These are phyloP conservation scores for Alternaria atra DNA, from an alignment of 2,329 filamentous ascomycete genomes.

Conservation along the genomic window DNA sequence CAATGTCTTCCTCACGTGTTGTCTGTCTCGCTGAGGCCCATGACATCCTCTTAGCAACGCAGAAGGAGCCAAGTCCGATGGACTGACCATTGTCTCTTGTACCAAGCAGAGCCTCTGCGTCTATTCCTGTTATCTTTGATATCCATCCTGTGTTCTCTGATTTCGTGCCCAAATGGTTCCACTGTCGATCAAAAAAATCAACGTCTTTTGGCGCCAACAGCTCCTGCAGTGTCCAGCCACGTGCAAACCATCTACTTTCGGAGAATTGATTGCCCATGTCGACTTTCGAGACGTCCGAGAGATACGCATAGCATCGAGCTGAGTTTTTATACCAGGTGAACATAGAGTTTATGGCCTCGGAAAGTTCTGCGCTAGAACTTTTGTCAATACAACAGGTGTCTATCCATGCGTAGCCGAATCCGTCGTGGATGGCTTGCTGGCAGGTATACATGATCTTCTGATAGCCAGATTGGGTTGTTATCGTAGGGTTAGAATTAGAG, in stretches of 20 bases:
- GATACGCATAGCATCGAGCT: conserved; percentile 8
- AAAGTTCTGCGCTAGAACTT: conserved; percentile 10
- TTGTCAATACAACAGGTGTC: conserved; percentile 21
- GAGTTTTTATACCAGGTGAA: conserved; percentile 11
- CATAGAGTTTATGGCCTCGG: conserved; percentile 14
- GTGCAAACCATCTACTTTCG: conserved; percentile 7
- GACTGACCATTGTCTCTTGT: background rate
- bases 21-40: conserved; percentile 25
- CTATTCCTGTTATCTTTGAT: background rate
- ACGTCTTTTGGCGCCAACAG: background rate
- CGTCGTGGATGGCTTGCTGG: background rate
- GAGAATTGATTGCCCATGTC: background rate
- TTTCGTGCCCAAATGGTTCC: background rate
- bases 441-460: background rate
- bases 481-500: too few species aligned
- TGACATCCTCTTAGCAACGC: conserved; percentile 25
- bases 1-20: conserved; percentile 36
- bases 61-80: background rate
- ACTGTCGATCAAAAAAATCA: background rate
- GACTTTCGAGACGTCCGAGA: background rate
- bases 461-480: background rate
- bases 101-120: background rate
- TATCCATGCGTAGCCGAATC: conserved; percentile 6
- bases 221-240: conserved; percentile 7
- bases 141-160: background rate